Evolutionary conservation across 306 rosid species (phyloP).

Genomic region (Cucurbita moschata): DNA sequence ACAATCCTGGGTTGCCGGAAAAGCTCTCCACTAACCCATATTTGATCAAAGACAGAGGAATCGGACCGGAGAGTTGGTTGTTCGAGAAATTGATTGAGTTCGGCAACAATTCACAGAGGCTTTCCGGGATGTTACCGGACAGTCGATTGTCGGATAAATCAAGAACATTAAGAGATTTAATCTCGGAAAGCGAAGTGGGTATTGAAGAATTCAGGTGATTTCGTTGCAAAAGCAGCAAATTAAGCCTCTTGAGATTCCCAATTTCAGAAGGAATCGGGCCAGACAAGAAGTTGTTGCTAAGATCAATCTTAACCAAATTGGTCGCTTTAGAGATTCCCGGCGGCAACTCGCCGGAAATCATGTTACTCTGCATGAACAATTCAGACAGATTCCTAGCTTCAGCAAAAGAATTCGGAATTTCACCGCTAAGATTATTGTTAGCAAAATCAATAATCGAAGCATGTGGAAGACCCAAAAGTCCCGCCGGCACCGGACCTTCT

Average conservation of each 20-base stretch:
- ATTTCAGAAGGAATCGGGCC: slow-evolving; percentile 81
- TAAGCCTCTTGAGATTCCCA: slow-evolving; percentile 53
- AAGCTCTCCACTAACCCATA: slow-evolving; percentile 86
- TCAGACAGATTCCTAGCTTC: slow-evolving; percentile 67
- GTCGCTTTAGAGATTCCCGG: slow-evolving; percentile 48
- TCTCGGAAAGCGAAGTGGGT: slow-evolving; percentile 51
- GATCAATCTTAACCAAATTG: slow-evolving; percentile 68
- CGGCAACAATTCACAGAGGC: slow-evolving; percentile 52
- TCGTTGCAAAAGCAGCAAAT: slow-evolving; percentile 63
- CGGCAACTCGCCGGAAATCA: slow-evolving; percentile 61
- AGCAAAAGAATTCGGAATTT: slow-evolving; percentile 33
- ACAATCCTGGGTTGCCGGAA: slow-evolving; percentile 64
- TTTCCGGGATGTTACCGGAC: slow-evolving; percentile 78
- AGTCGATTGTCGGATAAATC: slow-evolving; percentile 73
- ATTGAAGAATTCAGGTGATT: slow-evolving; percentile 63
- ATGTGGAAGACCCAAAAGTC: slow-evolving; percentile 52
- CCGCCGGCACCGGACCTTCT: slow-evolving; percentile 56
- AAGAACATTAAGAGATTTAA: slow-evolving; percentile 72
- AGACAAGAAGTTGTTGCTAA: slow-evolving; percentile 56
- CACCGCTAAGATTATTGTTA: slow-evolving; percentile 48
- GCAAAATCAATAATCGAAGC: slow-evolving; percentile 71
- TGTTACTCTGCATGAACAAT: slow-evolving; percentile 63
- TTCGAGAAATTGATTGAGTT: slow-evolving; percentile 81
- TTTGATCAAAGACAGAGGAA: slow-evolving; percentile 57
- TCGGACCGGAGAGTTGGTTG: slow-evolving; percentile 70